Percentiles rank a stretch among this genome's conserved stretches.
These are phyloP conservation scores for Pochonia chlamydosporia DNA, from an alignment of 2,329 filamentous ascomycete species.

Conservation along the genomic window DNA sequence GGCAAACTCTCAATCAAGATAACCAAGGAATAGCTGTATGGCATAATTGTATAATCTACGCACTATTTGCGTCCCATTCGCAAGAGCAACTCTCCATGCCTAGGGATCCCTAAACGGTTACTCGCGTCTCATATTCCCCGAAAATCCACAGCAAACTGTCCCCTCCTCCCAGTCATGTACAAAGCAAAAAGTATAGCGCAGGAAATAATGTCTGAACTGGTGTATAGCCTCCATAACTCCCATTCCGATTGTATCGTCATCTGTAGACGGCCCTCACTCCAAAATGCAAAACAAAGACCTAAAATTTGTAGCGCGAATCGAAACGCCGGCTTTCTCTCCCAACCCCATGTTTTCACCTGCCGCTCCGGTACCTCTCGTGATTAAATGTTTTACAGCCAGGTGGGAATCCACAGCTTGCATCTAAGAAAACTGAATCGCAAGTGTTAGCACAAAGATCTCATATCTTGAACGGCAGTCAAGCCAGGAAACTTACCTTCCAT, in stretches of 20 bases:
- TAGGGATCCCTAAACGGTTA: no score
- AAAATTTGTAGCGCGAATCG: not conserved
- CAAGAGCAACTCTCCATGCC: no score
- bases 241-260: not conserved
- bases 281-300: not conserved
- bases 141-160: no score
- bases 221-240: not conserved
- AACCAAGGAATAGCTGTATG: no score
- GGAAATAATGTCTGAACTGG: not conserved
- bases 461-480: not conserved
- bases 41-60: no score
- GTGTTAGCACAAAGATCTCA: not conserved
- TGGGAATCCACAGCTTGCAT: not conserved
- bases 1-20: conserved; percentile 1
- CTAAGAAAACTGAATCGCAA: not conserved
- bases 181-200: not conserved
- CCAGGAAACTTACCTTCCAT: conserved; percentile 56
- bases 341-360: not conserved
- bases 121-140: no score
- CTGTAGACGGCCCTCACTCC: not conserved
- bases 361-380: not conserved
- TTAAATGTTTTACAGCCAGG: not conserved
- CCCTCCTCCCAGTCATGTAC: not conserved
- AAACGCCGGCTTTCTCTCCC: not conserved
- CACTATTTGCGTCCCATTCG: no score